phyloP scores from a whole-genome alignment of 352 stramenopile genomes.

The Phytophthora tubulina region DNA sequence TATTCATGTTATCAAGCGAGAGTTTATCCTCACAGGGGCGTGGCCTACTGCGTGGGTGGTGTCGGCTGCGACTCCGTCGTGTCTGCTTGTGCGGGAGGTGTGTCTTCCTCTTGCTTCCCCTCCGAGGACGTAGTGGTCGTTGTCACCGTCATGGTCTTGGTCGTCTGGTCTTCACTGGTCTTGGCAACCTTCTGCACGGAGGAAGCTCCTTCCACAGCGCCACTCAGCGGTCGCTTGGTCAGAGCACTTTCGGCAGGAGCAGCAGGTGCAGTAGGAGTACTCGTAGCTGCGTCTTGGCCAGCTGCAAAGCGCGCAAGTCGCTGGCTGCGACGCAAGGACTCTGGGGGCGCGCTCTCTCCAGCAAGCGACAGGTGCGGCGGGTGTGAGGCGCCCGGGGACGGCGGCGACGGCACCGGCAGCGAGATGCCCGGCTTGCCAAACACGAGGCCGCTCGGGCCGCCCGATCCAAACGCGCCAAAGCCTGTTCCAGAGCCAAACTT shows the following conservation, averaged over 20 bases:
- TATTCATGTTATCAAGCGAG: conserved; percentile 40
- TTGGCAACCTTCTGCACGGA: conserved; percentile 55
- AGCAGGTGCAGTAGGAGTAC: conserved; percentile 11
- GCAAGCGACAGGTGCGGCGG: conserved; percentile 34
- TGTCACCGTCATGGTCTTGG: conserved; percentile 36
- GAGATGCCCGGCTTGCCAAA: conserved; percentile 85
- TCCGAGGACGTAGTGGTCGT: conserved; percentile 32
- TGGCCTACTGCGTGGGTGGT: conserved; percentile 35
- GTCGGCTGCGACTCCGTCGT: conserved; percentile 29
- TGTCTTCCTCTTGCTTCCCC: conserved; percentile 49
- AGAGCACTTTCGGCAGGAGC: conserved; percentile 26
- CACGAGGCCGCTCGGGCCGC: conserved; percentile 63
- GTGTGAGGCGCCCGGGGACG: conserved; percentile 44
- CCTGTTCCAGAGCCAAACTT: conserved; percentile 41
- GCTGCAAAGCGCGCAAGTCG: conserved; percentile 58
- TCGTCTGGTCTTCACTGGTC: conserved; percentile 49
- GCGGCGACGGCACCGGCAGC: conserved; percentile 67
- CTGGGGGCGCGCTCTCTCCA: conserved; percentile 36
- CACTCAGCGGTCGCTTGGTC: conserved; percentile 52
- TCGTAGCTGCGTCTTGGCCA: conserved; percentile 26
- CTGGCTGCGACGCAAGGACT: conserved; percentile 57
- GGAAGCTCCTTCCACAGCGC: conserved; percentile 28
- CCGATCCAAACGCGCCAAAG: conserved; percentile 62
- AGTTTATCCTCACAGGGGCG: conserved; percentile 9
- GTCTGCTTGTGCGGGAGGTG: conserved; percentile 29